A percentile compares a stretch with the other conserved stretches of the same genome.
These are phyloP conservation scores for Triangularia setosa DNA, from an alignment of 2,329 filamentous ascomycete genomes.

Conservation along the genomic window DNA sequence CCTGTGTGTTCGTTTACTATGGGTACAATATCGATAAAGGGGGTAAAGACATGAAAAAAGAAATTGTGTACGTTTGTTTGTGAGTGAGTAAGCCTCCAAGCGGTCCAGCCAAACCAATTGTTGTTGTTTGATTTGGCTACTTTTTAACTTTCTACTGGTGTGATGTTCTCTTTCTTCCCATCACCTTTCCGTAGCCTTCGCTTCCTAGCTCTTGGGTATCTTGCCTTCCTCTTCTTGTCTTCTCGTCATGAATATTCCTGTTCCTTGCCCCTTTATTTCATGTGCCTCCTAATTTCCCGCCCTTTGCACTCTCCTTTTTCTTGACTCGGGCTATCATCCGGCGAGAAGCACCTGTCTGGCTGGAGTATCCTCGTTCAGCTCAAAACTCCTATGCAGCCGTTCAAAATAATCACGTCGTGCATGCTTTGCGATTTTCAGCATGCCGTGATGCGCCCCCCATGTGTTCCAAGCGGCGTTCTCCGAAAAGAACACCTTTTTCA, in stretches of 20 bases:
- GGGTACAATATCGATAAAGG: neutral
- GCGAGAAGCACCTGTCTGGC: neutral
- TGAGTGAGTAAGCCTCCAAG: neutral
- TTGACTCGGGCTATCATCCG: neutral
- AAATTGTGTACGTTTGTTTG: neutral
- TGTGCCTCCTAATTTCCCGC: neutral
- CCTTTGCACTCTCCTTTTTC: neutral
- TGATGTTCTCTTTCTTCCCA: neutral
- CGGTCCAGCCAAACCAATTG: neutral
- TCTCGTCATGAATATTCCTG: neutral
- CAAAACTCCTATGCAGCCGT: neutral
- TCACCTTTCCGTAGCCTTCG: neutral
- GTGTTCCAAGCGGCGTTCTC: neutral
- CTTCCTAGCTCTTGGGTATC: slow-evolving; percentile 15
- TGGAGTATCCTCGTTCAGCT: neutral
- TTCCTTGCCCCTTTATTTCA: neutral
- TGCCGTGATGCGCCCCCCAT: neutral
- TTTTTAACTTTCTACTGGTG: neutral
- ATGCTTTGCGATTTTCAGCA: neutral
- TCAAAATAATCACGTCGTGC: neutral
- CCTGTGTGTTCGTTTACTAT: neutral
- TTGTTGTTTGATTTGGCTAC: neutral
- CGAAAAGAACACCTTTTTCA: slow-evolving; percentile 43
- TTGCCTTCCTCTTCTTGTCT: neutral
- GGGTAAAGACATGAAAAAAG: neutral